Percentiles rank a stretch among this genome's conserved stretches.
Evolutionary conservation across 495 filamentous ascomycete species (phyloP).

Genomic region (Neurospora sp.): DNA sequence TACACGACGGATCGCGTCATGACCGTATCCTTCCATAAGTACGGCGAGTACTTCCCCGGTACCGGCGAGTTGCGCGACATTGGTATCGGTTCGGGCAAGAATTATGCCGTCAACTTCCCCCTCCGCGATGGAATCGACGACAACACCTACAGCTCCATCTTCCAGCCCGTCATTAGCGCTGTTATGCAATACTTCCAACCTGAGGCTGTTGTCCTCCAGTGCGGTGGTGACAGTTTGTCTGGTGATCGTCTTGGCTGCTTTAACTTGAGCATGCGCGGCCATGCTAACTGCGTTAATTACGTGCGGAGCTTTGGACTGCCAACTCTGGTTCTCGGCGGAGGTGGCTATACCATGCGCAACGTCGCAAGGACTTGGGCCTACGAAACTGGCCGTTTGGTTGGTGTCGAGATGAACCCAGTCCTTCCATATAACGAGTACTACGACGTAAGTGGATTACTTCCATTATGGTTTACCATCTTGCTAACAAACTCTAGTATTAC

Average conservation of each 20-base stretch:
- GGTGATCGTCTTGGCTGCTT: conserved; percentile 95
- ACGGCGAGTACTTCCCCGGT: conserved; percentile 96
- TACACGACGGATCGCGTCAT: conserved; percentile 93
- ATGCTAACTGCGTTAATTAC: conserved; percentile 94
- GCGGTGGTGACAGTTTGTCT: conserved; percentile 88
- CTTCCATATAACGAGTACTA: conserved; percentile 99
- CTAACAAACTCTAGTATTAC: conserved; percentile 65
- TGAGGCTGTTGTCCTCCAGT: conserved; percentile 92
- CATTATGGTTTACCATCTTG: not conserved
- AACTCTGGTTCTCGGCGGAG: conserved; percentile 84
- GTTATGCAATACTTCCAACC: conserved; percentile 97
- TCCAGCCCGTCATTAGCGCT: conserved; percentile 83
- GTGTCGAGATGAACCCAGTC: conserved; percentile 63
- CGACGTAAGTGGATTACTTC: conserved; percentile 50
- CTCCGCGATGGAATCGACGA: conserved; percentile 96
- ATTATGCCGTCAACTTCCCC: conserved; percentile 95
- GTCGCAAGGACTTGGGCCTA: conserved; percentile 96
- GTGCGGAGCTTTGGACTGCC: conserved; percentile 89
- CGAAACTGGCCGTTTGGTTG: conserved; percentile 86
- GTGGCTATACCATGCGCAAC: conserved; percentile 98
- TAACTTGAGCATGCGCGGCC: conserved; percentile 94
- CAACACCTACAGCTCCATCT: conserved; percentile 81
- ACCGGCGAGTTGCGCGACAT: conserved; percentile 94
- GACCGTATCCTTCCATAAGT: conserved; percentile 96
- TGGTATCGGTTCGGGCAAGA: conserved; percentile 82